phyloP scores from a whole-genome alignment of 805 yeast species.

The Ogataea kodamae region DNA sequence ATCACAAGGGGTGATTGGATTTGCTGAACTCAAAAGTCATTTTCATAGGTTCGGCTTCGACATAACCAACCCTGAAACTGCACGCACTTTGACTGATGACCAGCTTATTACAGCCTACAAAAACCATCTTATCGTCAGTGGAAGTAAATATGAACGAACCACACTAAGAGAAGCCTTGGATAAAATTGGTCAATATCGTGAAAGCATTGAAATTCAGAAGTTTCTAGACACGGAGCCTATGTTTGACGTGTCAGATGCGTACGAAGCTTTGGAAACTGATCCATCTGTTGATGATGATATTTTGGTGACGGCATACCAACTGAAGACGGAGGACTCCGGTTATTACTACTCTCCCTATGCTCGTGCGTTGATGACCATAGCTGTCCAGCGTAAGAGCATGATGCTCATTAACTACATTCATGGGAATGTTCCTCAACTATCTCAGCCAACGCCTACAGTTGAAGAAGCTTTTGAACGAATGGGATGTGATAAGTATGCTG shows the following conservation, averaged over 20 bases:
- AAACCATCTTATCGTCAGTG: conserved; percentile 22
- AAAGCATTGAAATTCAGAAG: conserved; percentile 34
- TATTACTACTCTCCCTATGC: conserved; percentile 42
- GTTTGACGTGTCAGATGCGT: conserved; percentile 46
- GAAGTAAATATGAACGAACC: conserved; percentile 23
- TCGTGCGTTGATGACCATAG: conserved; percentile 61
- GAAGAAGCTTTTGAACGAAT: conserved; percentile 46
- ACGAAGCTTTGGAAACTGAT: conserved; percentile 46
- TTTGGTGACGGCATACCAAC: conserved; percentile 68
- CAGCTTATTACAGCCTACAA: conserved; percentile 29
- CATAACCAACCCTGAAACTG: conserved; percentile 22
- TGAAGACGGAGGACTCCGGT: conserved; percentile 52
- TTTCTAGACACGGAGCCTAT: conserved; percentile 47
- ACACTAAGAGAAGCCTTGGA: conserved; percentile 39
- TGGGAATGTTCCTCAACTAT: conserved; percentile 36
- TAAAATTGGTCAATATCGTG: conserved; percentile 37
- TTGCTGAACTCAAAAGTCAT: conserved; percentile 37
- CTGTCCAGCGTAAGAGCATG: conserved; percentile 53
- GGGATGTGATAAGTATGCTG: conserved; percentile 48
- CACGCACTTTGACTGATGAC: conserved; percentile 23
- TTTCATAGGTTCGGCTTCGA: conserved; percentile 30
- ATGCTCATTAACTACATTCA: conserved; percentile 54
- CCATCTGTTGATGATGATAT: conserved; percentile 63
- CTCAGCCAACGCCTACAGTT: conserved; percentile 11
- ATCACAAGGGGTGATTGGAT: conserved; percentile 52